phyloP scores from a whole-genome alignment of 2,329 filamentous ascomycete species.

The Ophiostoma tasmaniense region DNA sequence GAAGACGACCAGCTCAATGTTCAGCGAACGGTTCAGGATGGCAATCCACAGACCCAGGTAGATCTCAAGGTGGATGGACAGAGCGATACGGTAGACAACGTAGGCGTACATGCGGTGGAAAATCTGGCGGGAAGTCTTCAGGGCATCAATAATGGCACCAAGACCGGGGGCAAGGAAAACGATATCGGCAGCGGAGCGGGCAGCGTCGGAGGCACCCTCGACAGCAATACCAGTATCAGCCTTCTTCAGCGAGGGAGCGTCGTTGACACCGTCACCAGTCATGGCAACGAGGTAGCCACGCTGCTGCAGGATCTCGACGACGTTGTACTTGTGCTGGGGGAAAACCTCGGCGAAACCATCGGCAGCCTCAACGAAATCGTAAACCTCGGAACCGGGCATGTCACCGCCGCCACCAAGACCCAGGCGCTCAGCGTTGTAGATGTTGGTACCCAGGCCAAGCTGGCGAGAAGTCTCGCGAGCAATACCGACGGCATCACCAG shows the following conservation, averaged over 20 bases:
- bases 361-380: slow-evolving; percentile 90
- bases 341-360: slow-evolving; percentile 94
- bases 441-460: slow-evolving; percentile 83
- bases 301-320: slow-evolving; percentile 88
- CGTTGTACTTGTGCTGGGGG: slow-evolving; percentile 91
- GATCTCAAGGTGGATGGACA: slow-evolving; percentile 85
- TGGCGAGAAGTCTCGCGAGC: slow-evolving; percentile 86
- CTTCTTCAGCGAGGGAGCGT: slow-evolving; percentile 86
- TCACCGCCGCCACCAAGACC: slow-evolving; percentile 84
- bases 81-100: slow-evolving; percentile 87
- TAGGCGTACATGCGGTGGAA: slow-evolving; percentile 97
- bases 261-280: slow-evolving; percentile 94
- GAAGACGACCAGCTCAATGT: slow-evolving; percentile 84
- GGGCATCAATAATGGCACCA: slow-evolving; percentile 83
- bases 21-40: slow-evolving; percentile 74
- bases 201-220: slow-evolving; percentile 83
- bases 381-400: slow-evolving; percentile 88
- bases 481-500: slow-evolving; percentile 88
- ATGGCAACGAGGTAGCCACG: slow-evolving; percentile 91
- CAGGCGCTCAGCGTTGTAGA: slow-evolving; percentile 88
- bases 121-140: slow-evolving; percentile 89
- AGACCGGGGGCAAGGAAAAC: slow-evolving; percentile 88
- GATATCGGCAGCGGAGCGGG: slow-evolving; percentile 84
- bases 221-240: slow-evolving; percentile 95
- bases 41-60: slow-evolving; percentile 89